Evolutionary conservation across 257 asterid species (phyloP).

Genomic region (Avicennia marina): DNA sequence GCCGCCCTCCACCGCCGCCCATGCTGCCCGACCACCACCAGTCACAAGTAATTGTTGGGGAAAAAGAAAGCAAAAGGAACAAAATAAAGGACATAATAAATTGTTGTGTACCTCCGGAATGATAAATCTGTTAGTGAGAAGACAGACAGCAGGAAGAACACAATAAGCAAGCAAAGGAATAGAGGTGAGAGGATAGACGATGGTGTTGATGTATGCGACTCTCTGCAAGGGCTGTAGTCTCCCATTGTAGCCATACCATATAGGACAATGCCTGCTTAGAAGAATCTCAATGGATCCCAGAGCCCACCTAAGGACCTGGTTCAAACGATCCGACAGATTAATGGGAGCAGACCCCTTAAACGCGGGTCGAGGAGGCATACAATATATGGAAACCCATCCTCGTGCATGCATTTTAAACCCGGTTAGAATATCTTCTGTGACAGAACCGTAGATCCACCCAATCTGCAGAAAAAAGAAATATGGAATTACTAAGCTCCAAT

Average conservation of each 20-base stretch:
- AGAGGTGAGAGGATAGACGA: slow-evolving; percentile 55
- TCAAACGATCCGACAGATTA: slow-evolving; percentile 52
- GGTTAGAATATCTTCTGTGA: slow-evolving; percentile 52
- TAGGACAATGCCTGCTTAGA: slow-evolving; percentile 53
- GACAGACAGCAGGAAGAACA: slow-evolving; percentile 51
- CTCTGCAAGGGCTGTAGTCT: slow-evolving; percentile 46
- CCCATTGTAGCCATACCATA: slow-evolving; percentile 55
- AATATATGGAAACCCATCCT: slow-evolving; percentile 54
- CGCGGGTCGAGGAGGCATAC: slow-evolving; percentile 59
- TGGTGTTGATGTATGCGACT: slow-evolving; percentile 51
- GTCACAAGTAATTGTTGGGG: too few species aligned
- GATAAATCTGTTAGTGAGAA: slow-evolving; percentile 51
- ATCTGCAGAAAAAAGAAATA: slow-evolving; percentile 21
- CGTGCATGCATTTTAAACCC: slow-evolving; percentile 60
- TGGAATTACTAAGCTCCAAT: too few species aligned
- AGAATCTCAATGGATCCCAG: slow-evolving; percentile 53
- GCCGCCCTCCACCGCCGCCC: too few species aligned
- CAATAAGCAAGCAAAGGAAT: slow-evolving; percentile 49
- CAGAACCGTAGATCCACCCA: slow-evolving; percentile 60
- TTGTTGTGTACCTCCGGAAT: slow-evolving; percentile 40
- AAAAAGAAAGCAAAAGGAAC: background rate
- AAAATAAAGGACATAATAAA: background rate
- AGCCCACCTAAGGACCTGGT: slow-evolving; percentile 59
- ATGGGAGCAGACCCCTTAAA: slow-evolving; percentile 61
- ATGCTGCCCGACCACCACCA: too few species aligned